Evolutionary conservation across 306 rosid species (phyloP), one percentile per base, ranked within the genome.

Genomic region (Dalbergia cochinchinensis): DNA sequence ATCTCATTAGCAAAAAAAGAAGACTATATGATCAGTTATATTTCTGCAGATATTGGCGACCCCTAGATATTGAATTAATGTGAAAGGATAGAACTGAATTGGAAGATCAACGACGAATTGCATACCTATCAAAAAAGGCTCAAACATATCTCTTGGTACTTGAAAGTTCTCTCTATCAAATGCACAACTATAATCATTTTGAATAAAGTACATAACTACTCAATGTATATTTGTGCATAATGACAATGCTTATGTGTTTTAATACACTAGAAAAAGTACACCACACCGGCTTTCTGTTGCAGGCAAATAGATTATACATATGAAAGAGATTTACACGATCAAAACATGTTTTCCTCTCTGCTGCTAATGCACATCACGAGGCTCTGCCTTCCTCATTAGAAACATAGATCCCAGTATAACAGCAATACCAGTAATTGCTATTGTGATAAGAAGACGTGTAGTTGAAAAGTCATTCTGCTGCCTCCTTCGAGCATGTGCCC

Each of bases 391-490:
- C 80, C 84, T 90, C 85, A 81, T 90, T 54, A 92, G 86, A 64
- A 90, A 85, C 15, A 92, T 79, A 57, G 99, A 90, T 77, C 99
- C 99, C 59, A 95, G 77, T 20, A 95, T 77, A 60, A 95, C 93
- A 37, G 98, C 98, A 82, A 95, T 87, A 59, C 98, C 93, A 0
- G 98, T 88, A 50, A 93, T 86, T 42, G 98, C 94, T 63, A 93
- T 86, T 0, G 97, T 91, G 87, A 93, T 82, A 65, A 93, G 55
- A 64, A 93, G 83, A 63, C 88, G 89, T 61, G 50, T 87, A 22
- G 71, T 83, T 0, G 93, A 87, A 58, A 90, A 79, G 71, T 87
- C 88, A 15, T 76, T 85, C 0, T 73, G 94, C 73, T 54, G 97
- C 74, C 98, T 86, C 82, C 98, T 86, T 62, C 63, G 87, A 61